A percentile compares a stretch with the other conserved stretches of the same genome.
Conservation (phyloP, 139 green algal species). For the Haematococcus sp. region DNA sequence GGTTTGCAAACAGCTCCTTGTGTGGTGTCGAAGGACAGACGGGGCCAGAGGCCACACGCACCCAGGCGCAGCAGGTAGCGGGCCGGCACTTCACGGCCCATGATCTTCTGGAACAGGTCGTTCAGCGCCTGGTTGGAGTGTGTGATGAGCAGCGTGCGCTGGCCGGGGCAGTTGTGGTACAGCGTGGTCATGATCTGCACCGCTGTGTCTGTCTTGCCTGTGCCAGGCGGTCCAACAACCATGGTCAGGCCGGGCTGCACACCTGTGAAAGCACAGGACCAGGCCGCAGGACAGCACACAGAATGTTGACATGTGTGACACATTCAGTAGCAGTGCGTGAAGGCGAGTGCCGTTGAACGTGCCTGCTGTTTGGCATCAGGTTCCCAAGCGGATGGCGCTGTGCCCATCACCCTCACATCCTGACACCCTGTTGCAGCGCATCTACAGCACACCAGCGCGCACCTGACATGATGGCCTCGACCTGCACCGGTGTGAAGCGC, state of each 20-base stretch:
- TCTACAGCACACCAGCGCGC: background rate
- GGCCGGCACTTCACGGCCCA: slow-evolving; percentile 71
- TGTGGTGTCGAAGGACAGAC: too few relatives aligned
- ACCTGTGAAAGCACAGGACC: slow-evolving; percentile 34
- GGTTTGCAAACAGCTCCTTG: too few relatives aligned
- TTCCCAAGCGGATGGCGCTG: too few relatives aligned
- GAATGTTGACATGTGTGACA: too few relatives aligned
- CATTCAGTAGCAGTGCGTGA: too few relatives aligned
- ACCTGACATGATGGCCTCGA: slow-evolving; percentile 30
- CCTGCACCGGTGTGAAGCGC: slow-evolving; percentile 91
- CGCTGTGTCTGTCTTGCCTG: slow-evolving; percentile 96
- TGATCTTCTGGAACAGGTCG: slow-evolving; percentile 94
- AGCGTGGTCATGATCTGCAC: slow-evolving; percentile 91
- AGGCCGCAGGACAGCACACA: slow-evolving; percentile 63
- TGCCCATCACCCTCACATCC: slow-evolving; percentile 45
- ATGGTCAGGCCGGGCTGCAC: slow-evolving; percentile 93
- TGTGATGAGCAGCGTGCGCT: slow-evolving; percentile 94
- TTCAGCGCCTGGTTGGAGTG: slow-evolving; percentile 98
- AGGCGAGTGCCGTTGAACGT: too few relatives aligned
- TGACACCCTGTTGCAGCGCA: slow-evolving; percentile 17
- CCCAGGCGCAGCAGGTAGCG: slow-evolving; percentile 93
- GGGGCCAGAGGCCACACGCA: too few relatives aligned
- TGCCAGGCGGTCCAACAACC: slow-evolving; percentile 95
- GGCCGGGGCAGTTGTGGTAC: slow-evolving; percentile 90
- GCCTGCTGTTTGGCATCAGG: too few relatives aligned